Evolutionary conservation across 139 green algal species (phyloP).

Genomic region (Tetradesmus obliquus): DNA sequence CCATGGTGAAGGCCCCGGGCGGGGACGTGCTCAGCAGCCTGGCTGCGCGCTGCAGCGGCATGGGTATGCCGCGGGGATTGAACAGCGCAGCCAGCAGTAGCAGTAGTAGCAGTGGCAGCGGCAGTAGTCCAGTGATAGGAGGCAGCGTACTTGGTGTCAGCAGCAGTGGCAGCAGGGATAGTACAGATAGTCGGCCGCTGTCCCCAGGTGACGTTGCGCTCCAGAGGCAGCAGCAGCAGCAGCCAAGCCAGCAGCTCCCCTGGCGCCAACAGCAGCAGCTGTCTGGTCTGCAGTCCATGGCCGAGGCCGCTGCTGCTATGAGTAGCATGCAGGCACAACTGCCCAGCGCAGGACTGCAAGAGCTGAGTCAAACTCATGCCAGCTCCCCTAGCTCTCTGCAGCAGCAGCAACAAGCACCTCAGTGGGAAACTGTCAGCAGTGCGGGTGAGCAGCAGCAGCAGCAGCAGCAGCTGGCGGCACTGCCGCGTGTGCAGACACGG

Average conservation of each 20-base stretch:
- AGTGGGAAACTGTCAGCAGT: neutral
- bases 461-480: neutral
- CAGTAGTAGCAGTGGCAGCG: slow-evolving; percentile 20
- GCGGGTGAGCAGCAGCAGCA: neutral
- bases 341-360: neutral
- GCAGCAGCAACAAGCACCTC: neutral
- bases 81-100: neutral
- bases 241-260: neutral
- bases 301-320: no score
- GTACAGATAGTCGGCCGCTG: neutral
- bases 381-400: neutral
- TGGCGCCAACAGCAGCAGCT: neutral
- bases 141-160: neutral
- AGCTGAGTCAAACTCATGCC: neutral
- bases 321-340: neutral
- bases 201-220: neutral
- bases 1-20: slow-evolving; percentile 58
- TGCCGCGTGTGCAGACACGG: slow-evolving; percentile 15
- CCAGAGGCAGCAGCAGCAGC: neutral
- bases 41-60: neutral
- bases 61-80: neutral
- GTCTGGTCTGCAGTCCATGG: neutral
- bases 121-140: neutral
- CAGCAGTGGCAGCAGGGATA: neutral
- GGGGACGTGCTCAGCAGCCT: slow-evolving; percentile 33